Evolutionary conservation across 352 stramenopile genomes (phyloP).

Genomic region (Pythium myriotylum): DNA sequence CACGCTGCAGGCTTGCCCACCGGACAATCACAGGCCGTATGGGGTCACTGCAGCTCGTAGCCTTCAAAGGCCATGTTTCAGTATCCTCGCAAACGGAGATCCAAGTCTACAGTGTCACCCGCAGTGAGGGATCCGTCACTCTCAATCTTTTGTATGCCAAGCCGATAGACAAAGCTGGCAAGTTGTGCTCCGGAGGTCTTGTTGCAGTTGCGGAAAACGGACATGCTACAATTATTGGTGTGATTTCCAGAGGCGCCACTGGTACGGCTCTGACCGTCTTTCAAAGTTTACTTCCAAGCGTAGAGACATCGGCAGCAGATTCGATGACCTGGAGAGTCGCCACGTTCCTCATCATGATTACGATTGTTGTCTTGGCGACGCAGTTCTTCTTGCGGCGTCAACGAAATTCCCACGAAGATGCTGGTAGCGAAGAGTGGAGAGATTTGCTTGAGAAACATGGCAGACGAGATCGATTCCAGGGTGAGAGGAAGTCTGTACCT

Average conservation of each 20-base stretch:
- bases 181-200: neutral
- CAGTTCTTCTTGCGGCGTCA: slow-evolving; percentile 25
- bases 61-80: slow-evolving; percentile 12
- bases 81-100: slow-evolving; percentile 1
- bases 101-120: slow-evolving; percentile 12
- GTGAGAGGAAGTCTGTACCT: neutral
- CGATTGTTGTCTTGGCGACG: slow-evolving; percentile 1
- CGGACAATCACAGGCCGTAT: slow-evolving; percentile 6
- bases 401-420: neutral
- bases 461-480: neutral
- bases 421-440: slow-evolving; percentile 12
- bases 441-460: slow-evolving; percentile 9
- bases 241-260: neutral
- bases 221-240: slow-evolving; percentile 5
- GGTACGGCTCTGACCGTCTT: slow-evolving; percentile 4
- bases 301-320: neutral
- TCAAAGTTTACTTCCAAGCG: slow-evolving; percentile 14
- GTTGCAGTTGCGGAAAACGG: slow-evolving; percentile 12
- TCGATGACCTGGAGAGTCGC: slow-evolving; percentile 5
- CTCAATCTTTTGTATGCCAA: slow-evolving; percentile 1
- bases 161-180: neutral
- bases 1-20: slow-evolving; percentile 24
- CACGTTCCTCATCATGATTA: slow-evolving; percentile 14
- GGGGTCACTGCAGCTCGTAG: slow-evolving; percentile 12
- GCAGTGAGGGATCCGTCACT: neutral